phyloP scores from a whole-genome alignment of 1,139 yeast species.

The Magnusiomyces clavatus region DNA sequence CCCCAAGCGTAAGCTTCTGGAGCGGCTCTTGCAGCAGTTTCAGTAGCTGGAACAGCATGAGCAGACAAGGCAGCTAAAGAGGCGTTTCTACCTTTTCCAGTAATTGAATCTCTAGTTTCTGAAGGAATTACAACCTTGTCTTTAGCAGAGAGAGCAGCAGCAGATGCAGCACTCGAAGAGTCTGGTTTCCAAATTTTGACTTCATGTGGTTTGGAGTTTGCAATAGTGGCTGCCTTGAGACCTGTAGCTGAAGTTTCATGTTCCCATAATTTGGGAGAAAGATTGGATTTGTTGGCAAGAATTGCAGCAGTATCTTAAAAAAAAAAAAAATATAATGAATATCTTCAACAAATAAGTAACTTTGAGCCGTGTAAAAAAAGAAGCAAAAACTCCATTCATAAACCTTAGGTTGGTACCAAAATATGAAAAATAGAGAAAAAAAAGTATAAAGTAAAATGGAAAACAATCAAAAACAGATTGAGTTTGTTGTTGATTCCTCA shows the following conservation, averaged over 20 bases:
- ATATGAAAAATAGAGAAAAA: neutral
- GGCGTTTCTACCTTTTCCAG: slow-evolving; percentile 18
- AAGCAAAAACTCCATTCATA: neutral
- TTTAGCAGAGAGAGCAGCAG: slow-evolving; percentile 45
- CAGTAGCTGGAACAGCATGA: slow-evolving; percentile 28
- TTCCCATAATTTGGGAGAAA: slow-evolving; percentile 32
- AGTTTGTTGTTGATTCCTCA: neutral
- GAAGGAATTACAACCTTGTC: slow-evolving; percentile 19
- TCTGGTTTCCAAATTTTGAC: slow-evolving; percentile 31
- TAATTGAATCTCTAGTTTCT: slow-evolving; percentile 13
- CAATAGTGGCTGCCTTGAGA: slow-evolving; percentile 34
- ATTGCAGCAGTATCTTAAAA: slow-evolving; percentile 30
- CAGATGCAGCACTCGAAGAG: slow-evolving; percentile 32
- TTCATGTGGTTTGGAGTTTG: slow-evolving; percentile 24
- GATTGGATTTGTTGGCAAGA: slow-evolving; percentile 30
- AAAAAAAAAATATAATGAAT: slow-evolving; percentile 7
- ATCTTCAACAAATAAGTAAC: no score
- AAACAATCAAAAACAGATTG: neutral
- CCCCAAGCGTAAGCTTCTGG: slow-evolving; percentile 35
- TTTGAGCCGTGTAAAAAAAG: no score
- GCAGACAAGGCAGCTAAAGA: slow-evolving; percentile 27
- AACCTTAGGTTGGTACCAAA: neutral
- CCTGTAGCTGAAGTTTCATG: slow-evolving; percentile 30
- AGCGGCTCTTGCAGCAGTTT: slow-evolving; percentile 28
- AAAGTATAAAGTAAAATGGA: neutral